Evolutionary conservation across 371 early-diverging fungal species (phyloP), one percentile per base, ranked within the genome.

Genomic region (Dichotomocladium elegans): DNA sequence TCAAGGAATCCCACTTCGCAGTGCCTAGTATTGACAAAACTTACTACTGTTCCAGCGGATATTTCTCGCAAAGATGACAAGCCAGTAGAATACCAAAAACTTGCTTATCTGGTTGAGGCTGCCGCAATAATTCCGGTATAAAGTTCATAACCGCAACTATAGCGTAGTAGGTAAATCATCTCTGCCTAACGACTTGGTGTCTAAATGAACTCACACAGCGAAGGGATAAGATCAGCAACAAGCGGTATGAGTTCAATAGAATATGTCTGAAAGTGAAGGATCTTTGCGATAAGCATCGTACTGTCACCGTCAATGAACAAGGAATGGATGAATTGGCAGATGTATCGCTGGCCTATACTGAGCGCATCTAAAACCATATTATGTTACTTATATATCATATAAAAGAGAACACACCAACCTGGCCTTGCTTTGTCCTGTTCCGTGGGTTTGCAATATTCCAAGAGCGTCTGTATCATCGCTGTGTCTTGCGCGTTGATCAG

Each of bases 201-300:
- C n/a, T n/a, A n/a, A n/a, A n/a, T n/a, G n/a, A n/a, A 58, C 70
- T 53, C 63, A 63, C 70, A 81, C 29, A 81, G 59, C 10, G 81
- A 81, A 5, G 80, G 79, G 22, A 83, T 70, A 3, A 76, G 60
- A 3, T 77, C 70, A 6, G 81, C 79, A 2, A 79, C 66, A n/a
- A 69, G 63, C 0, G 80, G 81, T 17, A 83, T 64, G 6, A 83
- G 61, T 9, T 81, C 75, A 34, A 67, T 60, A 7, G 80, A 59
- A 48, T 83, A 83, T 0, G 81, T 81, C 46, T 83, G 80, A 41
- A 83, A 83, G 51, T 83, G 83, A n/a, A 83, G 41, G 12, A 79
- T 65, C 51, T 83, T 83, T 29, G 70, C 72, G n/a, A 81, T 63
- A 14, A 80, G 51, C 64, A 71, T 74, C 11, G 72, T 71, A 19